Evolutionary conservation across 441 rosid genomes (phyloP), one percentile per base, ranked within the genome.

Genomic region (Gossypium trilobum): DNA sequence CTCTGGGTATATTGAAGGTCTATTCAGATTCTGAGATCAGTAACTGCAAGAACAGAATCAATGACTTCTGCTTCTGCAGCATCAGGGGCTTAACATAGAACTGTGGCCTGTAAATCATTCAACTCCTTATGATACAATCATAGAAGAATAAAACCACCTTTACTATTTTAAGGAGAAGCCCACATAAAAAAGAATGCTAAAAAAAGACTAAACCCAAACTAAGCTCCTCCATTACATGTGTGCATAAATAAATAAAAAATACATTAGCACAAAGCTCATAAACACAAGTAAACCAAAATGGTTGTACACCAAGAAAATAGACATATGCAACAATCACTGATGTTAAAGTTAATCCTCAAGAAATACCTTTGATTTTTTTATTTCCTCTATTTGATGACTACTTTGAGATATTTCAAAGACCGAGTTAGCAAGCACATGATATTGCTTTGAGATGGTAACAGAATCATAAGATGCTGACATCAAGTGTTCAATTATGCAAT

Each of bases 401-500:
- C 71, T 73, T 76, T 78, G 78, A 64, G 80, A 66, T 82, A 69
- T 85, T 82, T 82, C 85, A 57, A 77, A 75, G 77, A 83, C 79
- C 1, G 82, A 77, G 73, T 82, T 82, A 77, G 85, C 78, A 73
- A 91, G 74, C 61, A 84, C 87, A 44, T 78, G 81, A 74, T 84
- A 85, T 75, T 87, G 85, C 74, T 88, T 87, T 70, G 85, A 81
- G 72, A 87, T 65, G 19, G 85, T 75, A 58, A 85, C 61, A 73
- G 82, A 73, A 74, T 82, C 80, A 81, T 82, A 86, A 56, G 88
- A 81, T 80, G 80, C 78, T 58, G 91, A 85, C 79, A 80, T 84
- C 77, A 91, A 73, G 79, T 74, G 83, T 77, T 87, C 87, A 60
- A 92, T 75, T 67, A 89, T 52, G 55, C 36, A 29, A 64, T 73